phyloP scores from a whole-genome alignment of 176 grass and related monocot genomes.

The Zoysia japonica region DNA sequence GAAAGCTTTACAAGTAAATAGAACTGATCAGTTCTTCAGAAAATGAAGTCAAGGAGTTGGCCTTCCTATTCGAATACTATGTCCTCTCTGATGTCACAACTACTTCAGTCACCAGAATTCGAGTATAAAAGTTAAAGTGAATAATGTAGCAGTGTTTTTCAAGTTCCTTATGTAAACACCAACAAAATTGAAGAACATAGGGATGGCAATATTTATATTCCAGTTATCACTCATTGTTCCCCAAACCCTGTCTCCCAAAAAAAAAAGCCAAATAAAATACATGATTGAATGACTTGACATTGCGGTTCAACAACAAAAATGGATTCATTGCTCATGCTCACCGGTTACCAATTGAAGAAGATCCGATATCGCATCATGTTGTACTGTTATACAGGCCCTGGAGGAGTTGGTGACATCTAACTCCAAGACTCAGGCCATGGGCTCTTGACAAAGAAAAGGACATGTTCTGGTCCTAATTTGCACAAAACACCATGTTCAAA shows the following conservation, averaged over 20 bases:
- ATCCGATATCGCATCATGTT: conserved; percentile 1
- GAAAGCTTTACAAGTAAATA: background rate
- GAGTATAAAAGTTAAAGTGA: background rate
- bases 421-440: background rate
- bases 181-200: background rate
- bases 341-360: conserved; percentile 18
- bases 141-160: conserved; percentile 2
- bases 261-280: background rate
- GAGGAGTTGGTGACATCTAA: background rate
- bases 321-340: background rate
- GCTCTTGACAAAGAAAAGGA: background rate
- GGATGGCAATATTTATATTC: background rate
- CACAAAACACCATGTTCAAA: background rate
- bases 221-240: background rate
- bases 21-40: background rate
- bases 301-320: background rate
- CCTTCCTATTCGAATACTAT: background rate
- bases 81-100: background rate
- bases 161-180: background rate
- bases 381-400: conserved; percentile 2
- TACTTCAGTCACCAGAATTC: background rate
- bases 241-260: background rate
- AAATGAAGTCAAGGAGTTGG: background rate
- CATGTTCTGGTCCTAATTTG: background rate
- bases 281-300: background rate